phyloP scores from a whole-genome alignment of 331 rosid species.

The Quercus tomentella region DNA sequence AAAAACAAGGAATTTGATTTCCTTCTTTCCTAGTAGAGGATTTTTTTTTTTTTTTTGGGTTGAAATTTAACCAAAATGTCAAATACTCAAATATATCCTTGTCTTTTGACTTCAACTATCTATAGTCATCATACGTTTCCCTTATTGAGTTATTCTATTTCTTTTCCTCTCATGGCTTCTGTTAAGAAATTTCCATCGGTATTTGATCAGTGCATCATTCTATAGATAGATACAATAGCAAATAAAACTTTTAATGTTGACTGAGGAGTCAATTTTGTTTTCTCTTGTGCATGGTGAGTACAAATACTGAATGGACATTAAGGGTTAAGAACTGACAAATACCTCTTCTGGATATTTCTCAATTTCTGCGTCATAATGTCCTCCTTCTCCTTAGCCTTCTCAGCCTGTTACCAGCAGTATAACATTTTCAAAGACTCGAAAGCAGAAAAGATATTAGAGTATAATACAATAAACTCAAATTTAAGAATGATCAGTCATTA shows the following conservation, averaged over 20 bases:
- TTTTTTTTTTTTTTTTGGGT: not conserved
- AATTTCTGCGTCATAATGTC: conserved; percentile 55
- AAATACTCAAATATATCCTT: not conserved
- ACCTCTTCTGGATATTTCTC: conserved; percentile 62
- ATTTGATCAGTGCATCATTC: conserved; percentile 6
- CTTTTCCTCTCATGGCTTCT: conserved; percentile 11
- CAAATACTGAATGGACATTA: not conserved
- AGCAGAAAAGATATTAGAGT: not conserved
- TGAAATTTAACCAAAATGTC: not conserved
- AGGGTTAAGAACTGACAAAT: conserved; percentile 13
- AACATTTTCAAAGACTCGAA: conserved; percentile 21
- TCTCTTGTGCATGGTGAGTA: not conserved
- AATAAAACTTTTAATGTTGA: not conserved
- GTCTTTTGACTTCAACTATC: not conserved
- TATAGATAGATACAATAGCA: conserved; percentile 7
- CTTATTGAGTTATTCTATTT: not conserved
- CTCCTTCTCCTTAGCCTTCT: conserved; percentile 89
- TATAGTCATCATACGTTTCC: not conserved
- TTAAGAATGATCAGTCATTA: conserved; percentile 18
- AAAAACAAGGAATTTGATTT: not conserved
- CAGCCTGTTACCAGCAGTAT: conserved; percentile 58
- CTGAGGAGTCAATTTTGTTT: conserved; percentile 5
- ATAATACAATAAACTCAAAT: conserved; percentile 1
- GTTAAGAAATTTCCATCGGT: conserved; percentile 6
- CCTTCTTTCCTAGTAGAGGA: not conserved